These are phyloP conservation scores for Apiospora arundinis DNA, from an alignment of 2,329 filamentous ascomycete genomes.

Conservation along the genomic window DNA sequence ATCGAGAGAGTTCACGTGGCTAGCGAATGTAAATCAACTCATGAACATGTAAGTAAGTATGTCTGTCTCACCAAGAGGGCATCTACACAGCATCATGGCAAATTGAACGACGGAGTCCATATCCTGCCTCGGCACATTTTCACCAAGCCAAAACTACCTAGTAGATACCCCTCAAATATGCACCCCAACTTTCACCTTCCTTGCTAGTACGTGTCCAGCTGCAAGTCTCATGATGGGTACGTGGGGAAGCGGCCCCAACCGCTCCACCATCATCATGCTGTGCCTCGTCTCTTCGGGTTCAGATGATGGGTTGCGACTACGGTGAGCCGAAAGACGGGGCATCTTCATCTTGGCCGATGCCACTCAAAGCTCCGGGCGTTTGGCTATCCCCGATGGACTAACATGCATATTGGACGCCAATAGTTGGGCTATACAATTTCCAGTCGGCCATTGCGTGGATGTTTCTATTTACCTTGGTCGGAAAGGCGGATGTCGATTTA, in stretches of 20 bases:
- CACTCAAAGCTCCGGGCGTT: not conserved
- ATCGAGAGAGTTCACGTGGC: no score
- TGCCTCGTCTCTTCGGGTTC: not conserved
- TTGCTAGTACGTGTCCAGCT: not conserved
- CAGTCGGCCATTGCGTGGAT: not conserved
- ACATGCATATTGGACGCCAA: not conserved
- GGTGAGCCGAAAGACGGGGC: not conserved
- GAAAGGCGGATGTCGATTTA: no score
- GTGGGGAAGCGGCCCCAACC: not conserved
- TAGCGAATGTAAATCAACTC: no score
- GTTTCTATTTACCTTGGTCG: no score
- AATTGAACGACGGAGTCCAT: not conserved
- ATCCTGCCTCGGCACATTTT: not conserved
- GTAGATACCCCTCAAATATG: constrained; percentile 7
- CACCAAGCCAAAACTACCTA: not conserved
- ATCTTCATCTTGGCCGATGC: not conserved
- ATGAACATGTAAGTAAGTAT: not conserved
- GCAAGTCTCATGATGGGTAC: not conserved
- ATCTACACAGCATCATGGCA: not conserved
- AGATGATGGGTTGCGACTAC: not conserved
- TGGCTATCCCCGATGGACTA: not conserved
- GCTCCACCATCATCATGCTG: not conserved
- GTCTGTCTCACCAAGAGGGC: not conserved
- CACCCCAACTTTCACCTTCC: not conserved
- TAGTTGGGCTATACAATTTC: not conserved